Percentiles rank a stretch among this genome's conserved stretches.
These are phyloP conservation scores for Clavulina sp. DNA, from an alignment of 768 basidiomycete species.

Conservation along the genomic window DNA sequence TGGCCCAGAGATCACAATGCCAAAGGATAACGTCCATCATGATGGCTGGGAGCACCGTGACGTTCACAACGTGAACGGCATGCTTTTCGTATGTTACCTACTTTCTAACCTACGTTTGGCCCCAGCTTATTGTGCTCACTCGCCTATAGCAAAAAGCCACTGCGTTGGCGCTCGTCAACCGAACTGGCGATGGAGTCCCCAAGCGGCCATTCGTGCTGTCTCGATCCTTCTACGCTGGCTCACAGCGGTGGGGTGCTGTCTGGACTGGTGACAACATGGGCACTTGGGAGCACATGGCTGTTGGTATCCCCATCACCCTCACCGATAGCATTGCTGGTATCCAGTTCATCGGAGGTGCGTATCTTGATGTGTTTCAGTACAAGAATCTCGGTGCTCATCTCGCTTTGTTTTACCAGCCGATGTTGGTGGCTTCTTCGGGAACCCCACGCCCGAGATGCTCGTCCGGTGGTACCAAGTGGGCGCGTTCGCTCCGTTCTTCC, in stretches of 20 bases:
- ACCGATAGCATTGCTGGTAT: slow-evolving; percentile 79
- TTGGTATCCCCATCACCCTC: slow-evolving; percentile 85
- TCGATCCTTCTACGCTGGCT: slow-evolving; percentile 86
- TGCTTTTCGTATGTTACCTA: slow-evolving; percentile 40
- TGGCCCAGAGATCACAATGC: slow-evolving; percentile 86
- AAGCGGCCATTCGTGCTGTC: slow-evolving; percentile 91
- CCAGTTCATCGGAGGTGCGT: slow-evolving; percentile 78
- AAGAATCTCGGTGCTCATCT: slow-evolving; percentile 4
- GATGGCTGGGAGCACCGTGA: slow-evolving; percentile 98
- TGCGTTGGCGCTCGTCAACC: slow-evolving; percentile 54
- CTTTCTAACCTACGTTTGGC: background rate
- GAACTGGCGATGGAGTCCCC: slow-evolving; percentile 54
- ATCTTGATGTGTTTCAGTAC: background rate
- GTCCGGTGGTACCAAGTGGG: slow-evolving; percentile 96
- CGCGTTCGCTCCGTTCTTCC: slow-evolving; percentile 90
- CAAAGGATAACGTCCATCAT: slow-evolving; percentile 60
- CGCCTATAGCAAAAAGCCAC: slow-evolving; percentile 59
- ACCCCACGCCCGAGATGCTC: slow-evolving; percentile 87
- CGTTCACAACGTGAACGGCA: slow-evolving; percentile 93
- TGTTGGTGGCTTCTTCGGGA: slow-evolving; percentile 97
- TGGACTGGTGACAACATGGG: slow-evolving; percentile 99
- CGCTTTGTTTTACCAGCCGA: slow-evolving; percentile 44
- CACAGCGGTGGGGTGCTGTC: slow-evolving; percentile 90
- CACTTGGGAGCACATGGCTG: slow-evolving; percentile 94
- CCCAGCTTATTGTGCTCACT: background rate